phyloP scores from a whole-genome alignment of 352 stramenopile species.

The Globisporangium abappressorium region DNA sequence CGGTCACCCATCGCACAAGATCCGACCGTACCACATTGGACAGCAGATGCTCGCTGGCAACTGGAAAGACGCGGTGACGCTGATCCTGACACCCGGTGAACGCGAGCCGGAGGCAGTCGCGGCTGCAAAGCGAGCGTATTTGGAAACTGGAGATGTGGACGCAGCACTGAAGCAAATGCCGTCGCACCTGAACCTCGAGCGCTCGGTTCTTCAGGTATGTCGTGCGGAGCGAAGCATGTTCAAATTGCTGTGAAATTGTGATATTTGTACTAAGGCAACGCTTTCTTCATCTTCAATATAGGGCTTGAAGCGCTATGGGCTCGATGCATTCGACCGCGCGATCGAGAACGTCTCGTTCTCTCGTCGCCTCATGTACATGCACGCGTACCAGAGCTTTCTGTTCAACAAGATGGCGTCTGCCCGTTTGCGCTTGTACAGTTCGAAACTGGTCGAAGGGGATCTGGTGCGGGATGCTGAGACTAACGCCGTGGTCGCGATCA shows the following conservation, averaged over 20 bases:
- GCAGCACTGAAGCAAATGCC: constrained; percentile 56
- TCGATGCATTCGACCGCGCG: constrained; percentile 48
- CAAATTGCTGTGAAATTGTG: neutral
- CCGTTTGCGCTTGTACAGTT: constrained; percentile 37
- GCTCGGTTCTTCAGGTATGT: constrained; percentile 49
- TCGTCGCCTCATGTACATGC: constrained; percentile 67
- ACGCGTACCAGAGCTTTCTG: constrained; percentile 76
- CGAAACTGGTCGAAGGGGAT: constrained; percentile 51
- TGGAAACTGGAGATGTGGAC: constrained; percentile 46
- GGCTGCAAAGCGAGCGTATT: constrained; percentile 44
- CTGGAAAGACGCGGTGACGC: constrained; percentile 47
- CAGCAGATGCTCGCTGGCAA: constrained; percentile 60
- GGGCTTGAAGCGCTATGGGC: constrained; percentile 60
- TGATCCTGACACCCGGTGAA: constrained; percentile 41
- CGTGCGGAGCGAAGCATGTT: neutral
- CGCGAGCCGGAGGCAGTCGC: constrained; percentile 31
- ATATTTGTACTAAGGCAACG: neutral
- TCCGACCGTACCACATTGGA: constrained; percentile 70
- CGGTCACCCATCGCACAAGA: constrained; percentile 33
- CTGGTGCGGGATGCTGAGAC: constrained; percentile 32
- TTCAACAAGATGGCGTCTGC: constrained; percentile 68
- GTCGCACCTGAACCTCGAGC: constrained; percentile 39
- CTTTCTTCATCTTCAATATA: constrained; percentile 6
- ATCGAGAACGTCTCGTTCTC: constrained; percentile 51
- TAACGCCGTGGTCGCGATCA: constrained; percentile 30